Conservation (phyloP, 768 basidiomycete species). For the Boletus reticuloceps region DNA sequence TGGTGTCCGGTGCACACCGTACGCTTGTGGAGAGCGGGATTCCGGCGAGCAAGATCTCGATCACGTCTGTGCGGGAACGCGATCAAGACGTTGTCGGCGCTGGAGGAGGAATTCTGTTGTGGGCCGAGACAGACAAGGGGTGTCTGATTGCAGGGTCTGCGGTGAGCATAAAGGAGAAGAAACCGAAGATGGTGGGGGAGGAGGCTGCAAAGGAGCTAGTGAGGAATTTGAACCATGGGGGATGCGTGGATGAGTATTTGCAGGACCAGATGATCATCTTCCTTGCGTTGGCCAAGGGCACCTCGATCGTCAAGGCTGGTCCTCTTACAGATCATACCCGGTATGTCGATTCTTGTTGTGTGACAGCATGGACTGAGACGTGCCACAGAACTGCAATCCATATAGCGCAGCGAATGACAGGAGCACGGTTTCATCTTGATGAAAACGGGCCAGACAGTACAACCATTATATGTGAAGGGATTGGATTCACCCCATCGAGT, state of each 20-base stretch:
- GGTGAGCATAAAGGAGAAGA: constrained; percentile 50
- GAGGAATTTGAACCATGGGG: constrained; percentile 56
- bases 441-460: constrained; percentile 40
- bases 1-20: constrained; percentile 52
- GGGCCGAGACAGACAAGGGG: constrained; percentile 70
- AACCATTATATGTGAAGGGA: constrained; percentile 60
- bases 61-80: constrained; percentile 47
- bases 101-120: constrained; percentile 71
- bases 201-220: constrained; percentile 61
- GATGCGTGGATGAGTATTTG: constrained; percentile 67
- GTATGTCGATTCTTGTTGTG: constrained; percentile 32
- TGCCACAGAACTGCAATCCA: constrained; percentile 60
- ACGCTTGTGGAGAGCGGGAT: constrained; percentile 41
- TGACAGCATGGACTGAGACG: background rate
- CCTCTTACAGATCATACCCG: constrained; percentile 68
- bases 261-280: constrained; percentile 81
- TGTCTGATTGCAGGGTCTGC: constrained; percentile 70
- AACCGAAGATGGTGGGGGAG: constrained; percentile 49
- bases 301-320: constrained; percentile 52
- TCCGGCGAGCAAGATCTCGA: constrained; percentile 16
- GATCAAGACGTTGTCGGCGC: constrained; percentile 49
- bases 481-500: constrained; percentile 46
- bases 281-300: constrained; percentile 68
- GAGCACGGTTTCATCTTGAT: constrained; percentile 58
- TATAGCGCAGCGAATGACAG: constrained; percentile 65